Percentiles rank a stretch among this genome's conserved stretches.
Evolutionary conservation across 768 basidiomycete genomes (phyloP).

Genomic region (Infundibulicybe gibba): DNA sequence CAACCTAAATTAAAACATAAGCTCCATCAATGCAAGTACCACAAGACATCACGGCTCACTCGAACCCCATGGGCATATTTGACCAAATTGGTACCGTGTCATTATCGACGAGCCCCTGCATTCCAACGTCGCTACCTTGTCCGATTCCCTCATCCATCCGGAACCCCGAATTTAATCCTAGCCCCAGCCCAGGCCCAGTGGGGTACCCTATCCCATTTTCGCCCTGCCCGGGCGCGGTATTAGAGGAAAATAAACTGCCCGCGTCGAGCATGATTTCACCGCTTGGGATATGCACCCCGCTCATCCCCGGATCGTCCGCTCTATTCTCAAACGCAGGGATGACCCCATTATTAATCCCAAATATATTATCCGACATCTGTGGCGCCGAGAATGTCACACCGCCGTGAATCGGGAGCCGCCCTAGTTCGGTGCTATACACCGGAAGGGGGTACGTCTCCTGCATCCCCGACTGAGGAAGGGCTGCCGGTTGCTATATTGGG

Average conservation of each 20-base stretch:
- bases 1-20: constrained; percentile 25
- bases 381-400: constrained; percentile 20
- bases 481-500: neutral
- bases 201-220: too few relatives aligned
- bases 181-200: constrained; percentile 23
- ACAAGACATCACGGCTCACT: constrained; percentile 38
- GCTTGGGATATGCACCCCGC: neutral
- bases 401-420: constrained; percentile 42
- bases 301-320: too few relatives aligned
- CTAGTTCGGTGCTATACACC: constrained; percentile 58
- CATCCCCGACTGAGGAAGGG: neutral
- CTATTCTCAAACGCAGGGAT: too few relatives aligned
- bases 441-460: constrained; percentile 34
- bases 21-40: neutral
- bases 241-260: too few relatives aligned
- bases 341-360: too few relatives aligned
- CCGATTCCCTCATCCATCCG: too few relatives aligned
- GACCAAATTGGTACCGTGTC: constrained; percentile 69
- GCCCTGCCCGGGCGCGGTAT: too few relatives aligned
- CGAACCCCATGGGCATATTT: constrained; percentile 57
- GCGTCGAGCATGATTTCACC: neutral
- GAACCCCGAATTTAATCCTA: constrained; percentile 3
- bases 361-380: too few relatives aligned
- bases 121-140: too few relatives aligned
- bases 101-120: constrained; percentile 30